Percentiles rank a stretch among this genome's conserved stretches.
phyloP scores from a whole-genome alignment of 805 yeast species.

The Lipomyces yamadae region DNA sequence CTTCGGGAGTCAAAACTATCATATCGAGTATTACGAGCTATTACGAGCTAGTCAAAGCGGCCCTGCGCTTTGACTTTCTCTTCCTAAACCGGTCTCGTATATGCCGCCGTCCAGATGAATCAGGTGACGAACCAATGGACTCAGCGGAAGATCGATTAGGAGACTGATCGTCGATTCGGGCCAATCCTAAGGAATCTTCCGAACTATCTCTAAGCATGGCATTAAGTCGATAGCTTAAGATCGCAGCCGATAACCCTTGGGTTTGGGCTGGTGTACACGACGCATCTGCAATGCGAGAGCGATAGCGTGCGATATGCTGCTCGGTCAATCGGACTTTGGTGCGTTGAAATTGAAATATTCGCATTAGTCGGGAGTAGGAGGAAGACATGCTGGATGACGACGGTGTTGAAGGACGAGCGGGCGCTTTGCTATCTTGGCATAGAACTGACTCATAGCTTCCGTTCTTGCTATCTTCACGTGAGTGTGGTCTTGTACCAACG shows the following conservation, averaged over 20 bases:
- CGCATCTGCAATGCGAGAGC: slow-evolving; percentile 4
- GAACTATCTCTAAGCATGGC: slow-evolving; percentile 3
- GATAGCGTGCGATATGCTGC: slow-evolving; percentile 1
- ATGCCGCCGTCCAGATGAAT: neutral
- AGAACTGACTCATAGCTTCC: neutral
- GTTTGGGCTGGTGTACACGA: slow-evolving; percentile 2
- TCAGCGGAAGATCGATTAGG: slow-evolving; percentile 6
- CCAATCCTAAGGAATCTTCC: slow-evolving; percentile 4
- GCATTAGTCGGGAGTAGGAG: neutral
- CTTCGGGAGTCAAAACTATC: neutral
- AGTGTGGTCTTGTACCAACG: neutral
- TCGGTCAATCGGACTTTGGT: slow-evolving; percentile 4
- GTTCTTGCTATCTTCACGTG: neutral
- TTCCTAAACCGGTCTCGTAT: neutral
- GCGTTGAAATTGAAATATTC: slow-evolving; percentile 10
- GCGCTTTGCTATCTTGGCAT: neutral
- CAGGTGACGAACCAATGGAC: neutral
- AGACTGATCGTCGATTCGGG: slow-evolving; percentile 4
- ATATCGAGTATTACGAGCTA: neutral
- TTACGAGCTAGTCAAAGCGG: neutral
- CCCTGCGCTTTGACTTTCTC: neutral
- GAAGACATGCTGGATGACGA: slow-evolving; percentile 3
- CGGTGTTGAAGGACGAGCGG: slow-evolving; percentile 4
- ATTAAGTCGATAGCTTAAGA: slow-evolving; percentile 5
- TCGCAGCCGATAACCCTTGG: slow-evolving; percentile 4